Base-by-base conservation (phyloP, 306 rosid genomes). In the Canavalia ensiformis region DNA sequence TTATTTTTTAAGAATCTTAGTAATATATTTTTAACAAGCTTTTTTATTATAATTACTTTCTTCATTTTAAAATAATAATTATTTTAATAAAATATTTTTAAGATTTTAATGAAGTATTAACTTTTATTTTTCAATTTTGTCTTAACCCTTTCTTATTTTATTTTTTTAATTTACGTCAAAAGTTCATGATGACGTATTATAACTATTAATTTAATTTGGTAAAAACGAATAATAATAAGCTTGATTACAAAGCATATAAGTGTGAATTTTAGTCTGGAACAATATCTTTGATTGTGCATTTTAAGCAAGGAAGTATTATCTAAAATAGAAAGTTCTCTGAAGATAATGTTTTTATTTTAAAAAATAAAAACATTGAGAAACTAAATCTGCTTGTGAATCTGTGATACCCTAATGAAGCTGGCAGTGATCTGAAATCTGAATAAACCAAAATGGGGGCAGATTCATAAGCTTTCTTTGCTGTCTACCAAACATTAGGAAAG, bases 141-240 rank as follows among this genome's bases (percentile, higher is more conserved):
- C 25, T 18, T 18, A 18, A 18, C 25, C 25, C 25, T 18, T 18
- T 42, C 2, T 1, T 6, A 57, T 44, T 18, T 78, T 52, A 44
- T 66, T 31, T 78, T 57, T 46, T 70, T 70, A 8, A 69, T 70
- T 13, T 57, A 7, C 9, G 33, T 35, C 46, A 63, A 46, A 63
- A 29, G 49, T 31, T 51, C 37, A 39, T 62, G 57, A 51, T 80
- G 73, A 66, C 56, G 29, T 60, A 47, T 72, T 71, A 33, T 13
- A 56, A 33, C 8, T 4, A 55, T 57, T 68, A 52, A 42, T 68
- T 68, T 30, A 55, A 55, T 29, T 35, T 63, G 39, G 51, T 76
- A 31, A 37, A 47, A 2, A 8, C 10, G 12, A 37, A 37, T 49
- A 11, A 49, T 11, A 49, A 49, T 2, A 11, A 49, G 8, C 57